Evolutionary conservation across 306 rosid species (phyloP), one percentile per base, ranked within the genome.

Genomic region (Hippophae rhamnoides): DNA sequence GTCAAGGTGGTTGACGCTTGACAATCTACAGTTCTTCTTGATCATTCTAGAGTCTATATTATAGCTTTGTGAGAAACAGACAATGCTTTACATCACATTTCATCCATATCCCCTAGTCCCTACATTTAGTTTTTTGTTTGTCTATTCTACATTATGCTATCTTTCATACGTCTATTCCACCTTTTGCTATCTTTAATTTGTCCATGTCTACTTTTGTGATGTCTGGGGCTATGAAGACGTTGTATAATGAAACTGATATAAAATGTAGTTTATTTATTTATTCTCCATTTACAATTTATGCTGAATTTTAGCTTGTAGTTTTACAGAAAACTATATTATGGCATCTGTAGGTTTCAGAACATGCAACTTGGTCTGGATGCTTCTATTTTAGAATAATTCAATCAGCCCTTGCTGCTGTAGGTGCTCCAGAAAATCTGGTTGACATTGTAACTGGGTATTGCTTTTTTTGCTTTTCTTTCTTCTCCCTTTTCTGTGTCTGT

Each of bases 281-380:
- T 47, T 54, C 49, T 46, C 65, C 45, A 61, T 18, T 53, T 47
- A 12, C 38, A 14, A 7, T 46, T 58, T 62, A 38, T 48, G 52
- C 50, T 57, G 46, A 58, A 59, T 55, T 38, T 66, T 73, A 58
- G 45, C 41, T 56, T 9, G 64, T 69, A 47, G 31, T 68, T 70
- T 79, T 61, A 73, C 65, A 8, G 54, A 65, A 57, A 64, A 25
- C 40, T 57, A 56, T 68, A 43, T 67, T 63, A 55, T 69, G 69
- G 55, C 75, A 71, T 60, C 54, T 72, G 66, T 73, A 92, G 99
- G 85, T 88, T 58, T 92, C 99, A 9, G 99, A 92, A 74, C 83
- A 86, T 76, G 95, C 99, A 73, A 86, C 93, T 78, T 92, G 99
- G 99, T 92, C 99, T 63, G 99, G 99, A 63, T 88, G 99, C 78